Base-by-base conservation (phyloP, 2,329 filamentous ascomycete genomes). In the Didymella keratinophila region DNA sequence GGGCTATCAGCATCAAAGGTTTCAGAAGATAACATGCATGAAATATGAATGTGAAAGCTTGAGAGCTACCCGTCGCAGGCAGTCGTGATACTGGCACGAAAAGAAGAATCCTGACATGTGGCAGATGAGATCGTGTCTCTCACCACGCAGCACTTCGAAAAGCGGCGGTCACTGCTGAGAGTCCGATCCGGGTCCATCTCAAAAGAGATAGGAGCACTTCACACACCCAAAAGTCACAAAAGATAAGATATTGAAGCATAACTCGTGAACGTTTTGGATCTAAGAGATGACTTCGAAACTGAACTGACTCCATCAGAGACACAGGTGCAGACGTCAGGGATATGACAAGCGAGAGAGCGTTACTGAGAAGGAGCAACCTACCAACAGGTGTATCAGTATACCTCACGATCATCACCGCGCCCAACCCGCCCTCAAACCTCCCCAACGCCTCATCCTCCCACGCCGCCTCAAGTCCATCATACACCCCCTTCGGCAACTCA, bases 341-440 rank as follows among this genome's bases (percentile, higher is more conserved):
- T n/a, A 21, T 21, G 10, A 36, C 39, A 46, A 21, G 8, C 21
- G 28, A 42, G 14, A 12, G 34, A n/a, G 12, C 5, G 5, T 1
- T 11, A 32, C 18, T 14, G 23, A 32, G 18, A 51, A 32, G n/a
- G 37, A 12, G 28, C 27, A 12, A 72, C 70, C 34, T 68, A 74
- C 72, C 70, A 53, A 73, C 71, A 54, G 71, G 68, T 30, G 71
- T 76, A 49, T 69, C 65, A 23, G 27, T 60, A 60, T 76, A 75
- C 49, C 72, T 63, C 4, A 75, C 62, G 42, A 74, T 56, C 57
- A 72, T 67, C 12, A 72, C 65, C 4, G 63, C 56, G 1, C 71
- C 71, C 46, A 75, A 36, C 0, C 73, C 72, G 0, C 70, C 71
- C 47, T 60, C 58, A 50, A 74, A 76, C 43, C 30, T 52, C 0